These are phyloP conservation scores for Tetragonia tetragonoides DNA, from an alignment of 148 eudicot genomes.

Conservation along the genomic window DNA sequence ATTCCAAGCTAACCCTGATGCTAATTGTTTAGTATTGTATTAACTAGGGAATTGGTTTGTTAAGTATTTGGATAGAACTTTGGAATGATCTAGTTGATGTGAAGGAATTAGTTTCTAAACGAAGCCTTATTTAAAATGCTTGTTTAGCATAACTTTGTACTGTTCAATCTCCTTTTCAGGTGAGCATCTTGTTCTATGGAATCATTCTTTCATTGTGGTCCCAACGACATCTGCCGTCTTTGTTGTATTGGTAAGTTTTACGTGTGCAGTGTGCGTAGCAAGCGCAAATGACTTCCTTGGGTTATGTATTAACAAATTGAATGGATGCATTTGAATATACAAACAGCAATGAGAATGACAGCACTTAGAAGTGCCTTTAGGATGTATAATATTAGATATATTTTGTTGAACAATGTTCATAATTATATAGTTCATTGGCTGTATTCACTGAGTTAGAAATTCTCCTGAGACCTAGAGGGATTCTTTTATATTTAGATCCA, in stretches of 20 bases:
- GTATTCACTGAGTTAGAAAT: constrained; percentile 11
- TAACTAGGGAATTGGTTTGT: background rate
- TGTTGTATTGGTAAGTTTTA: constrained; percentile 25
- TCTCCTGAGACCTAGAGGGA: constrained; percentile 22
- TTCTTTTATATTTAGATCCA: constrained; percentile 26
- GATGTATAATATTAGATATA: constrained; percentile 13
- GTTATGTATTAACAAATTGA: constrained; percentile 7
- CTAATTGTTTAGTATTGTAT: background rate
- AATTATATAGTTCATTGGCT: constrained; percentile 12
- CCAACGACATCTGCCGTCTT: constrained; percentile 17
- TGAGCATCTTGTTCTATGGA: constrained; percentile 26
- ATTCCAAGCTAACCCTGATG: constrained; percentile 8
- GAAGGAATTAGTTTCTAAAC: background rate
- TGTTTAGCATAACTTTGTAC: constrained; percentile 13
- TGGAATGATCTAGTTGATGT: constrained; percentile 7
- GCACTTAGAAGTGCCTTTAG: constrained; percentile 23
- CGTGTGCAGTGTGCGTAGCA: constrained; percentile 34
- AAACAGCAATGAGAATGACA: constrained; percentile 19
- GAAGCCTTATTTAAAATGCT: constrained; percentile 5
- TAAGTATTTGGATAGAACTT: constrained; percentile 6
- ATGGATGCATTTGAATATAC: background rate
- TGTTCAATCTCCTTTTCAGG: constrained; percentile 29
- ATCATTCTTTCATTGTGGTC: constrained; percentile 27
- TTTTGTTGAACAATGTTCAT: background rate
- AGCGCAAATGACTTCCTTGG: constrained; percentile 16